Percentiles rank a stretch among this genome's conserved stretches.
Conservation (phyloP, 208 protist species). For the Vickermania ingenoplastis region DNA sequence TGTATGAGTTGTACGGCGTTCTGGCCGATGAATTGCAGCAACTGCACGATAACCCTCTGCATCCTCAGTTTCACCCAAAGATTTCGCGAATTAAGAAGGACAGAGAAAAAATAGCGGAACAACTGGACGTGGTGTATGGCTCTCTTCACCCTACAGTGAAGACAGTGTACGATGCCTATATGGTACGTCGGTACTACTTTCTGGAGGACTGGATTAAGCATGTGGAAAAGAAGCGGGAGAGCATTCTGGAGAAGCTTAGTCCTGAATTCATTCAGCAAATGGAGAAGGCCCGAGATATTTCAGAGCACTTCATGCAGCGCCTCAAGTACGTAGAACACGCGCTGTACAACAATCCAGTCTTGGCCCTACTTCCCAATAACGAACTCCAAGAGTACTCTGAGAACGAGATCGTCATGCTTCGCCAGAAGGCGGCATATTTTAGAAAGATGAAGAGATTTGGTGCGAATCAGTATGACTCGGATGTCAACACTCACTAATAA, state of each 20-base stretch:
- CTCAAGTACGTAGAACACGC: conserved; percentile 39
- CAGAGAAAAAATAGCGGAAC: conserved; percentile 51
- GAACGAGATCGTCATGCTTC: conserved; percentile 65
- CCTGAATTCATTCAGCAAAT: conserved; percentile 46
- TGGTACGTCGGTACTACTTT: conserved; percentile 78
- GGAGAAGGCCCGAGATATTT: conserved; percentile 29
- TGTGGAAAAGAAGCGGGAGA: conserved; percentile 60
- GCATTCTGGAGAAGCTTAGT: conserved; percentile 47
- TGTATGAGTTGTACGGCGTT: conserved; percentile 68
- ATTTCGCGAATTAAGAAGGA: conserved; percentile 45
- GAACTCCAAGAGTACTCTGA: conserved; percentile 40
- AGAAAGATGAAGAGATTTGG: conserved; percentile 66
- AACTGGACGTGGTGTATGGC: conserved; percentile 62
- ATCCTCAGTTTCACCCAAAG: conserved; percentile 62
- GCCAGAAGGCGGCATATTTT: conserved; percentile 79
- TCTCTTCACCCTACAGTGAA: conserved; percentile 76
- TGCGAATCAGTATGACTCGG: conserved; percentile 62
- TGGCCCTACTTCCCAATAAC: conserved; percentile 33
- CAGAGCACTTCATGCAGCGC: conserved; percentile 38
- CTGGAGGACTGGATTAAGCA: conserved; percentile 67
- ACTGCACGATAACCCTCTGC: conserved; percentile 75
- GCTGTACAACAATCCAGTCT: conserved; percentile 43
- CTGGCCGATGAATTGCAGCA: conserved; percentile 65
- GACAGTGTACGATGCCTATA: conserved; percentile 75
- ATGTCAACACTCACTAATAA: conserved; percentile 69